These are phyloP conservation scores for Platanus orientalis DNA, from an alignment of 164 flowering plant species.

Conservation along the genomic window DNA sequence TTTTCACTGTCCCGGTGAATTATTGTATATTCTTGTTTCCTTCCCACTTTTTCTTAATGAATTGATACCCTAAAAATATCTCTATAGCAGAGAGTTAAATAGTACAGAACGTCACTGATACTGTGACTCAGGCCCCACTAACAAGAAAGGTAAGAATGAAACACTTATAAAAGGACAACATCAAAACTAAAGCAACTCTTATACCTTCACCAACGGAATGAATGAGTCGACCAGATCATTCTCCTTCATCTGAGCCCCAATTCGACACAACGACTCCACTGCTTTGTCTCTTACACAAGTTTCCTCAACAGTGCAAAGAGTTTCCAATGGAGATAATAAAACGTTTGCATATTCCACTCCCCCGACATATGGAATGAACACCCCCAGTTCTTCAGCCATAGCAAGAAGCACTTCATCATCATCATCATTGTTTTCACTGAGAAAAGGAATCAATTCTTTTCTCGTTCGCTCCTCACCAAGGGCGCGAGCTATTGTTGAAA, in stretches of 20 bases:
- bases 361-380: constrained; percentile 92
- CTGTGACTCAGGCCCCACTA: background rate
- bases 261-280: constrained; percentile 87
- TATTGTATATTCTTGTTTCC: too few relatives aligned
- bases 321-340: constrained; percentile 79
- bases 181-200: constrained; percentile 5
- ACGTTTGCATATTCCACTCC: constrained; percentile 89
- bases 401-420: constrained; percentile 98
- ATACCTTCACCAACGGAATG: constrained; percentile 86
- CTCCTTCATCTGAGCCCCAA: constrained; percentile 93
- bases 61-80: too few relatives aligned
- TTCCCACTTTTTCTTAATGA: too few relatives aligned
- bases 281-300: constrained; percentile 97
- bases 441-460: constrained; percentile 88
- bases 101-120: too few relatives aligned
- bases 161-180: background rate
- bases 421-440: constrained; percentile 92
- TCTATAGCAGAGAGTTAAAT: too few relatives aligned
- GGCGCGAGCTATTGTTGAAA: constrained; percentile 93
- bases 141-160: background rate
- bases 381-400: constrained; percentile 95
- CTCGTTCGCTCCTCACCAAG: constrained; percentile 92
- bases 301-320: constrained; percentile 89
- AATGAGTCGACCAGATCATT: constrained; percentile 83
- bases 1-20: too few relatives aligned